Evolutionary conservation across 1,284 basidiomycete species (phyloP).

Genomic region (Ceratobasidium sp.): DNA sequence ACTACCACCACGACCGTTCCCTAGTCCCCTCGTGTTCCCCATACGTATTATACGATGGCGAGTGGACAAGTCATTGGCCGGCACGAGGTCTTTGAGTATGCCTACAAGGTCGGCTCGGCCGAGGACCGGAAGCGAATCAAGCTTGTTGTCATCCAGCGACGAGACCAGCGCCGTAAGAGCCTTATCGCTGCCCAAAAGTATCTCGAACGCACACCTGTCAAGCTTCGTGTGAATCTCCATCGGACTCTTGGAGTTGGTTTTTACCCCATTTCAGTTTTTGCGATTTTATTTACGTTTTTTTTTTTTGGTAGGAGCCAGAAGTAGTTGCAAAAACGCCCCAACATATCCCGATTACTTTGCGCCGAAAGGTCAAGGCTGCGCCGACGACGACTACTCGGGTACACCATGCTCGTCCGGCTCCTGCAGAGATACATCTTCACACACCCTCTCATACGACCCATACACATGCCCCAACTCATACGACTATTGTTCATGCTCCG

Average conservation of each 20-base stretch:
- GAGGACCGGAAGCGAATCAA: constrained; percentile 41
- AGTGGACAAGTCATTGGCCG: constrained; percentile 35
- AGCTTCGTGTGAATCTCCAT: constrained; percentile 36
- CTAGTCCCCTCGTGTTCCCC: background rate
- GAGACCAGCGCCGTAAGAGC: constrained; percentile 36
- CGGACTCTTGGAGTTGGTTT: constrained; percentile 24
- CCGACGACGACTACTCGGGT: constrained; percentile 16
- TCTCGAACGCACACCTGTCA: constrained; percentile 25
- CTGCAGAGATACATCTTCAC: background rate
- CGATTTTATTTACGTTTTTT: constrained; percentile 8
- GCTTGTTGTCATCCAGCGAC: constrained; percentile 41
- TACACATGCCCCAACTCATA: background rate
- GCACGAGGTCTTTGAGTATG: constrained; percentile 41
- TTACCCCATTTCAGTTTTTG: background rate
- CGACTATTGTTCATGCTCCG: no score
- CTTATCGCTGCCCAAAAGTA: constrained; percentile 22
- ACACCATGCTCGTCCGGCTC: background rate
- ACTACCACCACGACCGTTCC: background rate
- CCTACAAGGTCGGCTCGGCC: constrained; percentile 14
- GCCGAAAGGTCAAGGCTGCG: constrained; percentile 31
- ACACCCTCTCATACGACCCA: background rate
- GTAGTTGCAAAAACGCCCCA: constrained; percentile 5
- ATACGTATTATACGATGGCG: constrained; percentile 4
- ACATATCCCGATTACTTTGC: constrained; percentile 33
- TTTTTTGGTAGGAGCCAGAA: constrained; percentile 32